Evolutionary conservation across 2,329 filamentous ascomycete genomes (phyloP).

Genomic region (Aspergillus clavatus): DNA sequence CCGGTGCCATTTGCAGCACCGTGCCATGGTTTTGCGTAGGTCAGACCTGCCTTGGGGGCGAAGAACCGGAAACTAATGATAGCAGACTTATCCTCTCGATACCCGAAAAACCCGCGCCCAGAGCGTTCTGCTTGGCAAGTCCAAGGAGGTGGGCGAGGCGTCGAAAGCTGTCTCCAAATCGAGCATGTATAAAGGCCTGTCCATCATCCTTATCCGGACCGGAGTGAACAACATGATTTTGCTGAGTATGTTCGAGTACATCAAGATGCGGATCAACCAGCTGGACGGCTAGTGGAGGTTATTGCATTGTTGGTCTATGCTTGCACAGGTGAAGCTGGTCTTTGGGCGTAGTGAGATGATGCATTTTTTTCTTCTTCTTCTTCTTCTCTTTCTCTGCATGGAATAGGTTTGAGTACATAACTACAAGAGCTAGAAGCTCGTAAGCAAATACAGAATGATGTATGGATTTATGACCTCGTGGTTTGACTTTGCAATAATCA

Average conservation of each 20-base stretch:
- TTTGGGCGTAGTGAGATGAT: background rate
- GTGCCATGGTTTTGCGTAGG: slow-evolving; percentile 46
- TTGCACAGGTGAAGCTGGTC: slow-evolving; percentile 1
- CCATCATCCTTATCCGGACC: slow-evolving; percentile 44
- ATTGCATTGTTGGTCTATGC: slow-evolving; percentile 7
- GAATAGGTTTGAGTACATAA: slow-evolving; percentile 17
- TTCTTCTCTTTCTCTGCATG: slow-evolving; percentile 3
- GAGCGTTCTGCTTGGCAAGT: slow-evolving; percentile 42
- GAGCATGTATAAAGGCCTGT: slow-evolving; percentile 46
- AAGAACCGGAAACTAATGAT: slow-evolving; percentile 3
- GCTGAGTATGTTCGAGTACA: slow-evolving; percentile 44
- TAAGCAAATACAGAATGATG: slow-evolving; percentile 22
- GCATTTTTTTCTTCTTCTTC: no score
- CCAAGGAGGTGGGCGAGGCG: slow-evolving; percentile 39
- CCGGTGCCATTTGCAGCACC: slow-evolving; percentile 45
- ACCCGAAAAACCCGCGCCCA: slow-evolving; percentile 48
- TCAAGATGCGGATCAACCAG: slow-evolving; percentile 41
- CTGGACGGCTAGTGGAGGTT: slow-evolving; percentile 23
- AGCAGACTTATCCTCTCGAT: slow-evolving; percentile 45
- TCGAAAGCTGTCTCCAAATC: slow-evolving; percentile 37
- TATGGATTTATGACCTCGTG: background rate
- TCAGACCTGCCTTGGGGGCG: background rate
- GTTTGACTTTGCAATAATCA: no score
- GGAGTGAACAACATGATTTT: slow-evolving; percentile 48
- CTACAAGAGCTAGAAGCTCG: slow-evolving; percentile 17